Base-by-base conservation (phyloP, 2,329 filamentous ascomycete species). In the Fusarium cyanostomum region DNA sequence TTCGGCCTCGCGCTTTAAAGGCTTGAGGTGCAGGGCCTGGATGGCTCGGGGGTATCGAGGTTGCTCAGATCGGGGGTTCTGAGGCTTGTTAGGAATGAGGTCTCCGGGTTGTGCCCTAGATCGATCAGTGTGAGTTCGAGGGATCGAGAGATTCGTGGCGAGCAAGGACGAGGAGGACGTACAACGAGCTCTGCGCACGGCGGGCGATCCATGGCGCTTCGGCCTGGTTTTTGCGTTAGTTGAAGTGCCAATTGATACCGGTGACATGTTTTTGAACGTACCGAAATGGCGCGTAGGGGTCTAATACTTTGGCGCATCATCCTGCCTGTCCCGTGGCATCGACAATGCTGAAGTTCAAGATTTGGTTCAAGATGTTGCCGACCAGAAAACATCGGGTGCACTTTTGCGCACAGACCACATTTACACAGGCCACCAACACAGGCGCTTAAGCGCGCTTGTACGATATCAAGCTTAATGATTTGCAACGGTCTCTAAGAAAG, bases 21-120 rank as follows among this genome's bases (percentile, higher is more conserved):
- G 94, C 63, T 89, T 87, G 45, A 97, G 85, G 78, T 96, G 95
- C 39, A 96, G 82, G 33, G 94, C 92, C 80, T 96, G 91, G 27
- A 98, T 87, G 62, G 89, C 86, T 70, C 92, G 87, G 33, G 94
- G 94, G 34, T 91, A 81, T 64, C 92, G 89, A 8, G 76, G 60
- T 52, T 54, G 31, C 26, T 44, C 52, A 51, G 48, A 10, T 12
- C 33, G 30, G 1, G 60, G 10, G 31, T 41, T 43, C 21, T 67
- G 34, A 28, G 26, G 11, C 33, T 68, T 66, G 15, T 62, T 68
- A 3, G 64, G 62, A 7, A 46, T 28, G 16, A 66, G 33, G 8
- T 69, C 66, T 54, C 16, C 53, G 18, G 63, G 62, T 21, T 59
- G 38, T 21, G 66, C 56, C 42, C 69, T 71, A 12, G 5, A 12